Evolutionary conservation across 2,329 filamentous ascomycete species (phyloP).

Genomic region (Aureobasidium sp.): DNA sequence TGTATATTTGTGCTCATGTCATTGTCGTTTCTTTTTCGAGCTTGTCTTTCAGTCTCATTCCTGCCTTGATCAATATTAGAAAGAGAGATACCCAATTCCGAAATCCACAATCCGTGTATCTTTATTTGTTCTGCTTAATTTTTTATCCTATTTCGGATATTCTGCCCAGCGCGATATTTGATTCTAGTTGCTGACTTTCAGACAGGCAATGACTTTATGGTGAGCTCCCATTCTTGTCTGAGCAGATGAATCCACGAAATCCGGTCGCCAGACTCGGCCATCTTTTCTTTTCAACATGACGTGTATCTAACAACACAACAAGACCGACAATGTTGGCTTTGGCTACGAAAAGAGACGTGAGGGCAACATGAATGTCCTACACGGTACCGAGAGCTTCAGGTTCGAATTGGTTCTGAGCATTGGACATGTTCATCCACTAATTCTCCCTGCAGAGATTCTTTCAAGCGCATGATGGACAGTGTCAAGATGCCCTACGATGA

Average conservation of each 20-base stretch:
- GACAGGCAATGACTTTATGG: slow-evolving; percentile 59
- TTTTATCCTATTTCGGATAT: no score
- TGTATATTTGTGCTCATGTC: slow-evolving; percentile 25
- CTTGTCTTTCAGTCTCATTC: no score
- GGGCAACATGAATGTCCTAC: slow-evolving; percentile 71
- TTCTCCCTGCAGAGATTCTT: slow-evolving; percentile 54
- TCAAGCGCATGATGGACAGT: slow-evolving; percentile 87
- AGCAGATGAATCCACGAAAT: no score
- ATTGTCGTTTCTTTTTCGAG: not conserved
- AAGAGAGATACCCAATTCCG: no score
- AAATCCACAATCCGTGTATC: no score
- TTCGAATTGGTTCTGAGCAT: slow-evolving; percentile 24
- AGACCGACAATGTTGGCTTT: slow-evolving; percentile 90
- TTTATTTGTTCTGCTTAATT: no score
- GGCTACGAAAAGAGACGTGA: slow-evolving; percentile 63
- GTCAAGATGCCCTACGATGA: slow-evolving; percentile 72
- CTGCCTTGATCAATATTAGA: no score
- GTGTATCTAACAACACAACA: slow-evolving; percentile 19
- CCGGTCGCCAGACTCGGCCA: no score
- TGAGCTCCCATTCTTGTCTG: slow-evolving; percentile 25
- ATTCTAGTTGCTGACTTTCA: not conserved
- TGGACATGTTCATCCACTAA: slow-evolving; percentile 15
- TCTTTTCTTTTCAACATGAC: no score
- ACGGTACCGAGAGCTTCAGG: slow-evolving; percentile 65
- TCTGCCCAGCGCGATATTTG: no score